These are phyloP conservation scores for Gossypium arboreum DNA, from an alignment of 345 rosid species.

Conservation along the genomic window DNA sequence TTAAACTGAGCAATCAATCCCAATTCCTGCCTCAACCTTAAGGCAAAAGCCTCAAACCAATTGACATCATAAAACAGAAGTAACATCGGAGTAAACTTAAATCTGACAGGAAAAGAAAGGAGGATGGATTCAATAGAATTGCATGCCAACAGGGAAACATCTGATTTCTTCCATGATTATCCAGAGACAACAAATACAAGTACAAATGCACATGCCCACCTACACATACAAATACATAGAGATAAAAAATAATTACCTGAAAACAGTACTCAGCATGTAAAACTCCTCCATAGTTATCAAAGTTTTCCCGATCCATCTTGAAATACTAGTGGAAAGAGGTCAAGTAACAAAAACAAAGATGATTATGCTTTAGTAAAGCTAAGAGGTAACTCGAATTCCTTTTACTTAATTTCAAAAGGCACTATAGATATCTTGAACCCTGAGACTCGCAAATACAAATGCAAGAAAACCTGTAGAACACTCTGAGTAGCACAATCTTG, in stretches of 20 bases:
- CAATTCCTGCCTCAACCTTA: not conserved
- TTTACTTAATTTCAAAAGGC: not conserved
- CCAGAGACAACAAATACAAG: not conserved
- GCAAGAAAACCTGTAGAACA: constrained; percentile 66
- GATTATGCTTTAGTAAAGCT: constrained; percentile 14
- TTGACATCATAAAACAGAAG: not conserved
- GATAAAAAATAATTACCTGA: constrained; percentile 46
- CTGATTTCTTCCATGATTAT: not conserved
- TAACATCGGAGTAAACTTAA: not conserved
- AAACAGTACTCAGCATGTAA: constrained; percentile 84
- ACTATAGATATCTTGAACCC: not conserved
- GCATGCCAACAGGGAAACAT: not conserved
- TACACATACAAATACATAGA: not conserved
- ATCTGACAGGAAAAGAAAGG: not conserved
- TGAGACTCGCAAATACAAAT: constrained; percentile 2
- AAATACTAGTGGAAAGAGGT: constrained; percentile 50
- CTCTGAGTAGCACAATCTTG: constrained; percentile 95
- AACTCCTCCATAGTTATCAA: constrained; percentile 69
- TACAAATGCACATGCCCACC: not conserved
- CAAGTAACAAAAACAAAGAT: constrained; percentile 14
- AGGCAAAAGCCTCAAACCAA: not conserved
- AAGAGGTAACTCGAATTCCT: not conserved
- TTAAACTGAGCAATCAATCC: not conserved
- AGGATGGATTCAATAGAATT: not conserved
- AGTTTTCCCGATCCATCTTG: constrained; percentile 75